Evolutionary conservation across 2,329 filamentous ascomycete genomes (phyloP).

Genomic region (Hypoxylon sp.): DNA sequence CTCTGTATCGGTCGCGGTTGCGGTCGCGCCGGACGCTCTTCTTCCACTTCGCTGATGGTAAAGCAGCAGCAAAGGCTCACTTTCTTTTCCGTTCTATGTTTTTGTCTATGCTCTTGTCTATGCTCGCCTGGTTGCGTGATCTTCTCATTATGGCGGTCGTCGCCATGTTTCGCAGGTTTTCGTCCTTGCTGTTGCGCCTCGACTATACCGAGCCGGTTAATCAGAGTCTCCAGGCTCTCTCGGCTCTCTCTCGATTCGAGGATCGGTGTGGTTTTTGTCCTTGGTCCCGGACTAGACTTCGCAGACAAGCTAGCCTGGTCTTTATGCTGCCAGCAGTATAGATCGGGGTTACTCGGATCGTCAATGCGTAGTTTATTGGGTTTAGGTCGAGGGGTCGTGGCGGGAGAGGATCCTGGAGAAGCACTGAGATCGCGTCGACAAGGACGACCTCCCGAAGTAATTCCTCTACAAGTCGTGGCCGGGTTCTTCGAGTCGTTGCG

Average conservation of each 20-base stretch:
- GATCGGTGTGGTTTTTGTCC: conserved; percentile 64
- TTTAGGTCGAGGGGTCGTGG: conserved; percentile 47
- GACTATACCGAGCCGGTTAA: conserved; percentile 83
- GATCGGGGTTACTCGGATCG: conserved; percentile 70
- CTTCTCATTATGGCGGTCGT: conserved; percentile 51
- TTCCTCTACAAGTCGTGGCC: conserved; percentile 86
- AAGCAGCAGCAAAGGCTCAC: conserved; percentile 69
- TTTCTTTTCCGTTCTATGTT: conserved; percentile 53
- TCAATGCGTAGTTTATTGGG: conserved; percentile 58
- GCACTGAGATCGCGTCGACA: conserved; percentile 81
- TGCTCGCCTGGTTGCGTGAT: conserved; percentile 45
- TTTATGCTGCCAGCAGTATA: conserved; percentile 96
- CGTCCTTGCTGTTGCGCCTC: conserved; percentile 68
- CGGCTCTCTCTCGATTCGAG: conserved; percentile 79
- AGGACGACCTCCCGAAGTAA: conserved; percentile 85
- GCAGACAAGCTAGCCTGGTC: conserved; percentile 78
- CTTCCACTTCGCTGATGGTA: conserved; percentile 58
- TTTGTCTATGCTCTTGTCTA: conserved; percentile 49
- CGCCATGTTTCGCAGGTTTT: conserved; percentile 42
- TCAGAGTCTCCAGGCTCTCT: conserved; percentile 88
- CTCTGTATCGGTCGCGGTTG: conserved; percentile 64
- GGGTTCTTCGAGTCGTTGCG: conserved; percentile 90
- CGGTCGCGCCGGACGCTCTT: conserved; percentile 61
- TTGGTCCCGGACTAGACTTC: conserved; percentile 63
- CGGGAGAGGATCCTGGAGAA: conserved; percentile 54